Evolutionary conservation across 73 alveolate genomes (phyloP).

Genomic region (Urostyla sp.): DNA sequence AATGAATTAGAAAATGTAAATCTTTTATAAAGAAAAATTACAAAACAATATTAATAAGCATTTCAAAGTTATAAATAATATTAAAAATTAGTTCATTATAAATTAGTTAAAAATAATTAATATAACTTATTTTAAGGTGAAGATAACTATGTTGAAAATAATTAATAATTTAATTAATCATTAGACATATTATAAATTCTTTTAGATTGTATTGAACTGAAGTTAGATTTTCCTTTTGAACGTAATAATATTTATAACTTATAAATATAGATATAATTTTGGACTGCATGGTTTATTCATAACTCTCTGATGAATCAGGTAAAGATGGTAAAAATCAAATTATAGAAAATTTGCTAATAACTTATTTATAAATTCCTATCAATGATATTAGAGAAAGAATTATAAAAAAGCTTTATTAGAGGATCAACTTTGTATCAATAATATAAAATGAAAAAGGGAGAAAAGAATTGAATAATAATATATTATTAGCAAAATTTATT

Average conservation of each 20-base stretch:
- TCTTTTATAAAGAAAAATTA: neutral
- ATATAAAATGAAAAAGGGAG: neutral
- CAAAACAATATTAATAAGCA: constrained; percentile 20
- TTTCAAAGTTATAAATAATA: neutral
- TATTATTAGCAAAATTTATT: constrained; percentile 36
- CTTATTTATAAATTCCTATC: constrained; percentile 22
- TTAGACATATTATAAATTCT: neutral
- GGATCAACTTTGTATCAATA: constrained; percentile 2
- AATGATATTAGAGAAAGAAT: constrained; percentile 61
- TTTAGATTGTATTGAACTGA: constrained; percentile 47
- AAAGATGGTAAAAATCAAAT: constrained; percentile 13
- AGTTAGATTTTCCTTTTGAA: constrained; percentile 59
- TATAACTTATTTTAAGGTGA: too few species aligned
- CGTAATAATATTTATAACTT: neutral
- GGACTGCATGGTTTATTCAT: constrained; percentile 37
- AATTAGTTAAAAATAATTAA: neutral
- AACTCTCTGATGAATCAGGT: constrained; percentile 35
- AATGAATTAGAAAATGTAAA: neutral
- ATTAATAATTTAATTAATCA: neutral
- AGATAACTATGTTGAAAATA: constrained; percentile 5
- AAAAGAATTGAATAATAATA: neutral
- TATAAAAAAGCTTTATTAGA: constrained; percentile 28
- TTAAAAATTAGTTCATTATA: neutral
- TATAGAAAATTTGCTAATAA: constrained; percentile 14
- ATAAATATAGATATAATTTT: constrained; percentile 29